Evolutionary conservation across 495 filamentous ascomycete species (phyloP), one percentile per base, ranked within the genome.

Genomic region (Acidiella bohemica): DNA sequence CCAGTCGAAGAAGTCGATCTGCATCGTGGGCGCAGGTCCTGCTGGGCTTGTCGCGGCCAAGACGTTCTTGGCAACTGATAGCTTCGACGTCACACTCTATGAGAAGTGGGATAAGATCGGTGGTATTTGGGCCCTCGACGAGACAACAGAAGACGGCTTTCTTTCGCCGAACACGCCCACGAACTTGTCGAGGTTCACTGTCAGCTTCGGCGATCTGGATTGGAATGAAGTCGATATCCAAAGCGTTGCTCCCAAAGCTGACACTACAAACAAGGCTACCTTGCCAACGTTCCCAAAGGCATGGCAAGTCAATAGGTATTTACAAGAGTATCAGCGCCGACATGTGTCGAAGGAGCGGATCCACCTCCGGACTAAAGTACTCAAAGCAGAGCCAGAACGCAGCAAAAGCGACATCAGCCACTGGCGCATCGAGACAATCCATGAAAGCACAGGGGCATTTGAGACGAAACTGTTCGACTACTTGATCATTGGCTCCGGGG

Each of bases 21-120:
- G 53, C n/a, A 48, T 58, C 17, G 49, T 58, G 75, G 85, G 85
- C 35, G 84, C 79, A 36, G 85, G 85, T 1, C 83, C 85, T 1
- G 76, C 81, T 16, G 85, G 85, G 3, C 72, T 93, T 11, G 78
- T 80, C 21, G 77, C 82, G 1, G 84, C 84, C 43, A 92, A 88
- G 58, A 80, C 77, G 0, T 67, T 93, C 7, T 59, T 86, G 2
- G 72, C 77, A 26, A 65, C 73, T 48, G 71, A 62, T 8, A 63
- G 62, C 6, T 86, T 86, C 54, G 56, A 63, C 5, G 76, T 85
- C 14, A 76, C 71, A 3, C 58, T 93, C 23, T 84, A 84, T 49
- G 85, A 93, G 26, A 57, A 66, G 21, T 65, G 72, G 12, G 39
- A 63, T 40, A 61, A 71, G 26, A 64, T 88, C 19, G 85, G 85